These are phyloP conservation scores for Zymoseptoria ardabiliae DNA, from an alignment of 2,329 filamentous ascomycete species.

Conservation along the genomic window DNA sequence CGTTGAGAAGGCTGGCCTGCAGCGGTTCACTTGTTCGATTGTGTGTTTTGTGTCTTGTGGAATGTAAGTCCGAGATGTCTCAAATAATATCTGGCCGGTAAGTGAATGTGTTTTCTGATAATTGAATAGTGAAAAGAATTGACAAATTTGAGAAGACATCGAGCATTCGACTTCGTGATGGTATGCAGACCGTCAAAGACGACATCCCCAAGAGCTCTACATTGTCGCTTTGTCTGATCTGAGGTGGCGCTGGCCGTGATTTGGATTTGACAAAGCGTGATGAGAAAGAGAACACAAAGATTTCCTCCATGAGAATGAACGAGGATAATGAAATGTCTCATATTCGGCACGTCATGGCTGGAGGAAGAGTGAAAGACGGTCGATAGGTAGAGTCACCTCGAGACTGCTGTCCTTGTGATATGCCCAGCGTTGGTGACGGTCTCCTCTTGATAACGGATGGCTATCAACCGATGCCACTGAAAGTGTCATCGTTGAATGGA, in stretches of 20 bases:
- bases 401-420: neutral
- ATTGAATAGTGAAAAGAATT: neutral
- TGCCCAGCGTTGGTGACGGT: neutral
- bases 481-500: neutral
- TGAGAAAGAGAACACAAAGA: conserved; percentile 15
- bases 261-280: neutral
- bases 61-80: neutral
- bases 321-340: neutral
- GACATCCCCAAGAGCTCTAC: neutral
- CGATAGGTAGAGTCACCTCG: neutral
- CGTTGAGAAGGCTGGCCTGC: neutral
- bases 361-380: neutral
- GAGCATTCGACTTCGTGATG: neutral
- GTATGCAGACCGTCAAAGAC: neutral
- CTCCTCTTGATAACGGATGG: neutral
- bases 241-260: conserved; percentile 2
- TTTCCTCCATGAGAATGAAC: conserved; percentile 5
- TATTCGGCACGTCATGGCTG: neutral
- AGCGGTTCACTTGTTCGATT: neutral
- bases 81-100: conserved; percentile 4
- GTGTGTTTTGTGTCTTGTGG: neutral
- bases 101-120: neutral
- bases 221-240: neutral
- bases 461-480: neutral
- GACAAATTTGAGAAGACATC: conserved; percentile 3